A percentile compares a stretch with the other conserved stretches of the same genome.
These are phyloP conservation scores for Tuber umbilicatum DNA, from an alignment of 495 filamentous ascomycete genomes.

Conservation along the genomic window DNA sequence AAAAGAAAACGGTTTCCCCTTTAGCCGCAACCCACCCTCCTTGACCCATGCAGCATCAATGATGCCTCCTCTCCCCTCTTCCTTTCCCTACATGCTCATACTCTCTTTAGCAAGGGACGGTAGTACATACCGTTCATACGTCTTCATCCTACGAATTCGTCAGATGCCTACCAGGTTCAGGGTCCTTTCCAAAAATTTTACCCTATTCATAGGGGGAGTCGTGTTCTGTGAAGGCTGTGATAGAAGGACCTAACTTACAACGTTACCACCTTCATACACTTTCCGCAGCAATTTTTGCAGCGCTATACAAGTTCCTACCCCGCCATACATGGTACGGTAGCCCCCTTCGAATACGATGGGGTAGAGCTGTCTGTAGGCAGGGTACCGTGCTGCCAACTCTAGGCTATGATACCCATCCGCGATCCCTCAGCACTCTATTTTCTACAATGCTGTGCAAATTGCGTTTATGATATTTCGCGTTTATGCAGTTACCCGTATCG, in stretches of 20 bases:
- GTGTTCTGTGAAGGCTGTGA: background rate
- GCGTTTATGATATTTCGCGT: background rate
- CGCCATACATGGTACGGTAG: background rate
- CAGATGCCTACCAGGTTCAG: background rate
- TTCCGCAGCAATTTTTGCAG: background rate
- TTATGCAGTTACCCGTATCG: slow-evolving; percentile 3
- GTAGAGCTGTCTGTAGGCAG: background rate
- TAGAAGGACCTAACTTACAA: background rate
- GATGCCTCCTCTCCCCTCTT: slow-evolving; percentile 1
- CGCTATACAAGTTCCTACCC: background rate
- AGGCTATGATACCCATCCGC: background rate
- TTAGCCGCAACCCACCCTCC: background rate
- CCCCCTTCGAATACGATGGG: background rate
- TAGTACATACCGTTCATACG: background rate
- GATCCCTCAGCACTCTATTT: background rate
- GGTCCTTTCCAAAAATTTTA: background rate
- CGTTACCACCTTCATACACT: slow-evolving; percentile 1
- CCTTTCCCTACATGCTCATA: background rate
- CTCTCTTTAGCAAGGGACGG: background rate
- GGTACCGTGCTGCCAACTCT: background rate
- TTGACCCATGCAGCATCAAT: background rate
- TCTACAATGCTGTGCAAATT: background rate
- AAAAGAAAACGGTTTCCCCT: background rate
- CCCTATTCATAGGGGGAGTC: background rate
- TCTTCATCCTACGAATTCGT: background rate